phyloP scores from a whole-genome alignment of 1,139 yeast species.

The Saccharomycopsis hybrid region DNA sequence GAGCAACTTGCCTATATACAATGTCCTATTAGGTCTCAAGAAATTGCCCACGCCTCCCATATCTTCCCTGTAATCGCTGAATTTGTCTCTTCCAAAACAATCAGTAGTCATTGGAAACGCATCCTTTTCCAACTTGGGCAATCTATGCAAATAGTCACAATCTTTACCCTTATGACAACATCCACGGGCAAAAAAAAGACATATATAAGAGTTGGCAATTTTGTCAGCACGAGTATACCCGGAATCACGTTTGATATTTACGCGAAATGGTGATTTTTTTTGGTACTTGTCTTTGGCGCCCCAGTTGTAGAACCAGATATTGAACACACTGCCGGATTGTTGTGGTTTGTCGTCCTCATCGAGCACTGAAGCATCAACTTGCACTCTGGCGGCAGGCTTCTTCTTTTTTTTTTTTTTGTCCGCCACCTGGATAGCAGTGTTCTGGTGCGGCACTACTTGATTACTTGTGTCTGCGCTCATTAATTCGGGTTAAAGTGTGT shows the following conservation, averaged over 20 bases:
- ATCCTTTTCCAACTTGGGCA: slow-evolving; percentile 47
- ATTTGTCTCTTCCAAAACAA: slow-evolving; percentile 90
- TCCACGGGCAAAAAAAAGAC: slow-evolving; percentile 86
- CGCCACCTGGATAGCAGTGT: too few species aligned
- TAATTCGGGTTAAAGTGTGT: too few species aligned
- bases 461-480: too few species aligned
- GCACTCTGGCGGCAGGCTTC: slow-evolving; percentile 56
- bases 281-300: slow-evolving; percentile 46
- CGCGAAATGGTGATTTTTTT: slow-evolving; percentile 44
- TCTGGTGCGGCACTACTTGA: too few species aligned
- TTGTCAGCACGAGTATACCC: slow-evolving; percentile 68
- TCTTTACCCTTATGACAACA: slow-evolving; percentile 71
- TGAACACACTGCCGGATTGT: slow-evolving; percentile 75
- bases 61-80: slow-evolving; percentile 78
- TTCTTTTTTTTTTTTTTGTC: slow-evolving; percentile 17
- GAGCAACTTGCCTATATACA: slow-evolving; percentile 56
- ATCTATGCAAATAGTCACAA: slow-evolving; percentile 72
- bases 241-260: slow-evolving; percentile 55
- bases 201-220: slow-evolving; percentile 42
- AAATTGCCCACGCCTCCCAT: slow-evolving; percentile 96
- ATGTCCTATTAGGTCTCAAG: slow-evolving; percentile 57
- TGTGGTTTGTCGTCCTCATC: slow-evolving; percentile 63
- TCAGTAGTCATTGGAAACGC: slow-evolving; percentile 59
- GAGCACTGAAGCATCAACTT: slow-evolving; percentile 60
- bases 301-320: slow-evolving; percentile 89